Percentiles rank a stretch among this genome's conserved stretches.
Evolutionary conservation across 139 green algal genomes (phyloP).

Genomic region (Chlamydomonas schloesseri): DNA sequence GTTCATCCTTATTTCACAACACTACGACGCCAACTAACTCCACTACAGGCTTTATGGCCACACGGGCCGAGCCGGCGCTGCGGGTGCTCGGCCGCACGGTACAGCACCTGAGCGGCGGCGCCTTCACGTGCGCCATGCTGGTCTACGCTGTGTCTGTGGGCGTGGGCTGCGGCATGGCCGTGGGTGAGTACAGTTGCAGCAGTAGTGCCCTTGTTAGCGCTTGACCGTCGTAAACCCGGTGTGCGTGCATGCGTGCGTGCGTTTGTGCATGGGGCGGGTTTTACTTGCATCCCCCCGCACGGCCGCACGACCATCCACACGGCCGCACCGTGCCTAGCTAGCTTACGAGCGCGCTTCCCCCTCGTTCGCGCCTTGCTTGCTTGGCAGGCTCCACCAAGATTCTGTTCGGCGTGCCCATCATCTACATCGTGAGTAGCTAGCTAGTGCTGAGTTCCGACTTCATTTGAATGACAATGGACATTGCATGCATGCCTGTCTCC

Average conservation of each 20-base stretch:
- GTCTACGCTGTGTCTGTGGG: constrained; percentile 61
- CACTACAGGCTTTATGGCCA: constrained; percentile 55
- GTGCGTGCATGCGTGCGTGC: not conserved
- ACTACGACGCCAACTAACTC: too few species aligned
- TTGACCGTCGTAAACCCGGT: not conserved
- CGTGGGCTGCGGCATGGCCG: constrained; percentile 53
- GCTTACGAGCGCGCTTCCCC: too few species aligned
- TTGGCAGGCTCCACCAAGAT: constrained; percentile 62
- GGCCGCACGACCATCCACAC: too few species aligned
- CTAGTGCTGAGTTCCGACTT: too few species aligned
- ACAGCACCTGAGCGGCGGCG: constrained; percentile 49
- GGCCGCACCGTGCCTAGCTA: too few species aligned
- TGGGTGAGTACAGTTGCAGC: too few species aligned
- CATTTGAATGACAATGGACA: too few species aligned
- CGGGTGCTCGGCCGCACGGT: constrained; percentile 68
- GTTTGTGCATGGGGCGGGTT: too few species aligned
- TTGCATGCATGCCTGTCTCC: too few species aligned
- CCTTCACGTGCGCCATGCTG: constrained; percentile 61
- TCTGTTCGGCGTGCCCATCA: constrained; percentile 55
- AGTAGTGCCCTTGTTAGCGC: not conserved
- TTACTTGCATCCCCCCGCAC: too few species aligned
- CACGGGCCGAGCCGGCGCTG: constrained; percentile 61
- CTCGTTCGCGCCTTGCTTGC: too few species aligned
- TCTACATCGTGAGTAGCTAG: constrained; percentile 55
- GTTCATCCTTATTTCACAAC: too few species aligned